A percentile compares a stretch with the other conserved stretches of the same genome.
Evolutionary conservation across 2,329 filamentous ascomycete species (phyloP).

Genomic region (Colletotrichum truncatum): DNA sequence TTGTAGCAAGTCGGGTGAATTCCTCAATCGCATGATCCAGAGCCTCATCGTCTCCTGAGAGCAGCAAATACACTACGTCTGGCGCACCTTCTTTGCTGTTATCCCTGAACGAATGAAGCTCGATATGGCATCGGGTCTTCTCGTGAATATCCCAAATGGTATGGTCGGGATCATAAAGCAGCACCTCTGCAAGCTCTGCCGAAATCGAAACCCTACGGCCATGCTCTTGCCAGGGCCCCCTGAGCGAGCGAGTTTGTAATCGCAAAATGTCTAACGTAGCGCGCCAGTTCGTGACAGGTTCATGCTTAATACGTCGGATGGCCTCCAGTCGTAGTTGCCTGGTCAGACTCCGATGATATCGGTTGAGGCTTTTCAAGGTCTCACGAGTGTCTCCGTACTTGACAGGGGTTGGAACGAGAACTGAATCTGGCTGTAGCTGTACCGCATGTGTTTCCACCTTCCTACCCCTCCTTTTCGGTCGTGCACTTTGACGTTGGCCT

Average conservation of each 20-base stretch:
- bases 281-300: constrained; percentile 48
- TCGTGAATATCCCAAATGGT: constrained; percentile 42
- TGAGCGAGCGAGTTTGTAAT: constrained; percentile 42
- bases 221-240: constrained; percentile 26
- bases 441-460: background rate
- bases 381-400: constrained; percentile 31
- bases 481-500: too few relatives aligned
- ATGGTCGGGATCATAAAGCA: constrained; percentile 32
- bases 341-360: constrained; percentile 37
- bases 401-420: constrained; percentile 38
- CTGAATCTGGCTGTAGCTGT: constrained; percentile 32
- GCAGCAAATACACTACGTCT: background rate
- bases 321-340: constrained; percentile 48
- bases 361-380: constrained; percentile 30
- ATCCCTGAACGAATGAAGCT: constrained; percentile 24
- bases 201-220: constrained; percentile 38
- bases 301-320: constrained; percentile 40
- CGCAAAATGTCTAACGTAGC: constrained; percentile 48
- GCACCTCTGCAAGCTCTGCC: constrained; percentile 11
- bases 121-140: constrained; percentile 33
- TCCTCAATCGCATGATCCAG: constrained; percentile 19
- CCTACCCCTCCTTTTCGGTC: too few relatives aligned
- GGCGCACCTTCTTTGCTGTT: background rate
- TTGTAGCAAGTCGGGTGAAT: constrained; percentile 4
- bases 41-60: constrained; percentile 25